phyloP scores from a whole-genome alignment of 202 grass and related monocot species.

The Miscanthus sacchariflorus region DNA sequence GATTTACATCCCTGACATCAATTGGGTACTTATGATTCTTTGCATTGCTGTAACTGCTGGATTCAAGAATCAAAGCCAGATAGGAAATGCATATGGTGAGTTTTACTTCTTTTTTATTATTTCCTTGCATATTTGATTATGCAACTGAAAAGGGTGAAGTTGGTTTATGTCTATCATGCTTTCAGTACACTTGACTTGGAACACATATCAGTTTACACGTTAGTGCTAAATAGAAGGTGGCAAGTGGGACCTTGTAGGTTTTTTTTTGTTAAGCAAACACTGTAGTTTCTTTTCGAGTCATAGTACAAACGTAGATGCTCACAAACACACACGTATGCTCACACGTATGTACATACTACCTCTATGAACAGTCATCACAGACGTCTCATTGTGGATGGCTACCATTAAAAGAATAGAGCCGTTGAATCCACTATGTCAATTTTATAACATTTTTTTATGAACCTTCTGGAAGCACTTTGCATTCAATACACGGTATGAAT shows the following conservation, averaged over 20 bases:
- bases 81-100: conserved; percentile 98
- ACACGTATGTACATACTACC: neutral
- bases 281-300: neutral
- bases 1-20: conserved; percentile 96
- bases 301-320: neutral
- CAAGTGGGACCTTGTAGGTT: neutral
- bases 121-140: conserved; percentile 32
- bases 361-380: neutral
- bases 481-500: neutral
- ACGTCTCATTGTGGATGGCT: neutral
- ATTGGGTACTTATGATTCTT: conserved; percentile 91
- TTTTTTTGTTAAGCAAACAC: neutral
- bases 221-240: conserved; percentile 21
- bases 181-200: neutral
- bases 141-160: conserved; percentile 10
- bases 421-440: neutral
- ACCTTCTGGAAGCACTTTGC: conserved; percentile 27
- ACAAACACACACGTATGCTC: neutral
- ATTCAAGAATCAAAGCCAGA: conserved; percentile 86
- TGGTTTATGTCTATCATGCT: neutral
- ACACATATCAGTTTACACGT: neutral
- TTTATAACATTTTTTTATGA: conserved; percentile 15
- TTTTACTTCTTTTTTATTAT: conserved; percentile 23
- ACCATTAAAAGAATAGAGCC: neutral
- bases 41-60: conserved; percentile 92